phyloP scores from a whole-genome alignment of 75 land plant species.

The Chamaecyparis obtusa region DNA sequence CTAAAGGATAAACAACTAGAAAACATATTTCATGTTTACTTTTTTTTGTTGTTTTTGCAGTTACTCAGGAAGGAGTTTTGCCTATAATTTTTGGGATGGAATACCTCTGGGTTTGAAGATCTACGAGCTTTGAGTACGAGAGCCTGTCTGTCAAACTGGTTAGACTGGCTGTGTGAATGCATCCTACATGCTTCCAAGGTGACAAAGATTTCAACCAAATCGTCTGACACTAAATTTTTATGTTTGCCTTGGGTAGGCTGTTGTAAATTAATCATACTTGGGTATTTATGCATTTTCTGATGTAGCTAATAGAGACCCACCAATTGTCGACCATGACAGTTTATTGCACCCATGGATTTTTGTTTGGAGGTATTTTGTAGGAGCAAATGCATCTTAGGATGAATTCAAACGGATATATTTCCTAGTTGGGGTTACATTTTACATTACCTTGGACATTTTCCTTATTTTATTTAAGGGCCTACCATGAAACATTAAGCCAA shows the following conservation, averaged over 20 bases:
- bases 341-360: neutral
- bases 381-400: neutral
- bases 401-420: neutral
- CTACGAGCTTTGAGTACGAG: slow-evolving; percentile 33
- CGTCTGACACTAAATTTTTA: neutral
- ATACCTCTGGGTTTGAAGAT: slow-evolving; percentile 39
- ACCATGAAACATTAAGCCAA: too few relatives aligned
- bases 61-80: slow-evolving; percentile 52
- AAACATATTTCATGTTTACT: neutral
- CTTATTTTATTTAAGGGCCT: neutral
- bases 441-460: neutral
- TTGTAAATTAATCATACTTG: neutral
- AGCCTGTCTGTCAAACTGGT: neutral
- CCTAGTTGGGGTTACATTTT: neutral
- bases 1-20: neutral
- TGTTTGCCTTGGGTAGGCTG: neutral
- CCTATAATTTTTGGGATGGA: slow-evolving; percentile 55
- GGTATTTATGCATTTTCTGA: neutral
- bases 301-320: neutral
- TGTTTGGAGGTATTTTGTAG: neutral
- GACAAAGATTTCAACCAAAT: neutral
- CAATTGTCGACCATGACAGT: neutral
- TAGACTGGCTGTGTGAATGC: neutral
- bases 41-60: neutral
- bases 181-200: neutral